phyloP scores from a whole-genome alignment of 2,329 filamentous ascomycete genomes.

The Ophiosphaerella narmari region DNA sequence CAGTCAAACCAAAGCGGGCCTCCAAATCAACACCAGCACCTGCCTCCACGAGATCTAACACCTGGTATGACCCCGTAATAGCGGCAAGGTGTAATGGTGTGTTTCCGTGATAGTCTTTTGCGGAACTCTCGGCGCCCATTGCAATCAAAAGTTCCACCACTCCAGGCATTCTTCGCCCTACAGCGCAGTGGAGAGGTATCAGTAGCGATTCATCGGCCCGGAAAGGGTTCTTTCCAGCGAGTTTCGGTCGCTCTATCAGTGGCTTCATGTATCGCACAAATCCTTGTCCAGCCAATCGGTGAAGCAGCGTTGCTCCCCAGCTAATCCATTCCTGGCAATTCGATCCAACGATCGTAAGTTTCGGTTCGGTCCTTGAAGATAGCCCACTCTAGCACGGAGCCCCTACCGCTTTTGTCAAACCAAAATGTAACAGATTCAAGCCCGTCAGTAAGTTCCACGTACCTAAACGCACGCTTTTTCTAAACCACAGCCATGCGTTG shows the following conservation, averaged over 20 bases:
- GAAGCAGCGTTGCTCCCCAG: not conserved
- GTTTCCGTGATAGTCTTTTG: not conserved
- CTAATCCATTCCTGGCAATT: not conserved
- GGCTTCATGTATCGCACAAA: not conserved
- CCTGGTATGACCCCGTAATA: not conserved
- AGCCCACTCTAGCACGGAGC: slow-evolving; percentile 2
- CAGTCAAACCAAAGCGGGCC: not conserved
- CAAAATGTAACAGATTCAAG: not conserved
- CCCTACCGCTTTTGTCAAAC: not conserved
- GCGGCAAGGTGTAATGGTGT: not conserved
- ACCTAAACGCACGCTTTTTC: not conserved
- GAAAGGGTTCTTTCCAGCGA: not conserved
- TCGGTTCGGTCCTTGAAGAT: not conserved
- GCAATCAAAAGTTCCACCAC: not conserved
- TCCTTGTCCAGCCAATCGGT: not conserved
- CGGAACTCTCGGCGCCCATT: not conserved
- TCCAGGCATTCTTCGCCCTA: not conserved
- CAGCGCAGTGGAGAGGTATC: slow-evolving; percentile 1
- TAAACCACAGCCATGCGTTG: not conserved
- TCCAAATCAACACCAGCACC: not conserved
- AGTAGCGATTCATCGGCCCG: not conserved
- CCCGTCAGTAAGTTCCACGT: not conserved
- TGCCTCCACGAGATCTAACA: not conserved
- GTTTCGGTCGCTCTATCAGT: not conserved
- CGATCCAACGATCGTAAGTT: not conserved